Evolutionary conservation across 176 grass and related monocot species (phyloP).

Genomic region (Coix lacrymajobi): DNA sequence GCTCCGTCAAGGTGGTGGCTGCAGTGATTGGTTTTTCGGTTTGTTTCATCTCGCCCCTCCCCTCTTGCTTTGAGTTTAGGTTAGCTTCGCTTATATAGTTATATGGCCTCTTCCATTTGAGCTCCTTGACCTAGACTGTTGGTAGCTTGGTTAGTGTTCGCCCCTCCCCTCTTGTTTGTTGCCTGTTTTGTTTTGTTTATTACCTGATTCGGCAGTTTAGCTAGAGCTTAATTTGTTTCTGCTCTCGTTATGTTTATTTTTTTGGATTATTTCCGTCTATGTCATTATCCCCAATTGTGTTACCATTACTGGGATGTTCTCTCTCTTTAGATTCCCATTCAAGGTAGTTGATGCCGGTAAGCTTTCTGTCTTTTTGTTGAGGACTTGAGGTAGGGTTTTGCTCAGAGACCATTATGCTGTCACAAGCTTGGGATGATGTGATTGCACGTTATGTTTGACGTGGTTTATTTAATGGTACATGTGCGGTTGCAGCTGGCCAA

Average conservation of each 20-base stretch:
- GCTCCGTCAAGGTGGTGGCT: not conserved
- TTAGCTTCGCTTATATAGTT: not conserved
- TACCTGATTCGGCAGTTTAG: not conserved
- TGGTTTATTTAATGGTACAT: not conserved
- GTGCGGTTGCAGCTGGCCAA: not conserved
- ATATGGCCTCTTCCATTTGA: not conserved
- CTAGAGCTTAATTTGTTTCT: not conserved
- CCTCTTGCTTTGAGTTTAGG: not conserved
- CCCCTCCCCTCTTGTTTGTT: not conserved
- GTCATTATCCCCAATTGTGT: not conserved
- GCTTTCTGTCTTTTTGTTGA: not conserved
- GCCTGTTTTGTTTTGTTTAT: not conserved
- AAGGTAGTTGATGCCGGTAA: not conserved
- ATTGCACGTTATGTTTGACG: not conserved
- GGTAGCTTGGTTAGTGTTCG: not conserved
- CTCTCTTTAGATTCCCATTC: not conserved
- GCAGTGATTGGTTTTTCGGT: not conserved
- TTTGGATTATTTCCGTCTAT: not conserved
- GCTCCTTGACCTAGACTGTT: not conserved
- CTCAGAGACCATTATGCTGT: not conserved
- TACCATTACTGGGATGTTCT: slow-evolving; percentile 21
- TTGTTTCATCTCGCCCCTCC: not conserved
- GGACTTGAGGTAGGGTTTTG: not conserved
- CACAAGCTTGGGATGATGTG: not conserved
- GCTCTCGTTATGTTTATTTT: not conserved